Evolutionary conservation across 768 basidiomycete genomes (phyloP).

Genomic region (Roridomyces roridus): DNA sequence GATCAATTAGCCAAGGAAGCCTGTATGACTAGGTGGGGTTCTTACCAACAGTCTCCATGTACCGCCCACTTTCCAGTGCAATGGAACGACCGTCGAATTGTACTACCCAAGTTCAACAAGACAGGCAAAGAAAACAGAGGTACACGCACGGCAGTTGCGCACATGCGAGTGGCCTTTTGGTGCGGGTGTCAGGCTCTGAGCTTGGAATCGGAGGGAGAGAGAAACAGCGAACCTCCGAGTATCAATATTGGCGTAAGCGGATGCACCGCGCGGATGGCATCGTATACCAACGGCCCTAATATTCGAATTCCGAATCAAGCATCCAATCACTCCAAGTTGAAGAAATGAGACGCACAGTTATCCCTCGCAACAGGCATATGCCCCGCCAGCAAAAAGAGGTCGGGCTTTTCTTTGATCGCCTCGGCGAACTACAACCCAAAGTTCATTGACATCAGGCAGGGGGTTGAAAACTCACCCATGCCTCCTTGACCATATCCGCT

Average conservation of each 20-base stretch:
- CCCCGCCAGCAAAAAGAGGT: slow-evolving; percentile 78
- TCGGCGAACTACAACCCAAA: slow-evolving; percentile 62
- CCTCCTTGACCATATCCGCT: slow-evolving; percentile 76
- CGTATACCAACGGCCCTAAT: slow-evolving; percentile 77
- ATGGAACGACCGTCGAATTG: slow-evolving; percentile 80
- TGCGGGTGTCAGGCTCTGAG: no score
- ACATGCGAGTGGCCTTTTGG: slow-evolving; percentile 67
- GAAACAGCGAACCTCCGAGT: slow-evolving; percentile 67
- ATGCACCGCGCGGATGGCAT: slow-evolving; percentile 77
- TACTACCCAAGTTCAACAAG: slow-evolving; percentile 35
- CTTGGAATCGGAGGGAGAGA: no score
- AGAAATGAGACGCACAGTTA: no score
- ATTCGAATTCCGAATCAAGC: no score
- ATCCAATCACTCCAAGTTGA: no score
- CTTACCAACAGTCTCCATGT: slow-evolving; percentile 85
- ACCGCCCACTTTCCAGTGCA: slow-evolving; percentile 82
- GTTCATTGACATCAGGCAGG: neutral
- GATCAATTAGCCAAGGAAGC: no score
- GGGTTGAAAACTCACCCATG: slow-evolving; percentile 75
- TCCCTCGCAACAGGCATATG: slow-evolving; percentile 85
- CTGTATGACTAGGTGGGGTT: no score
- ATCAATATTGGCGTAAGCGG: slow-evolving; percentile 81
- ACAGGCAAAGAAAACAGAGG: neutral
- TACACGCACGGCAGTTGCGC: slow-evolving; percentile 71
- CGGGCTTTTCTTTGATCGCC: slow-evolving; percentile 81